Percentiles rank a stretch among this genome's conserved stretches.
Conservation (phyloP, 176 grass and related monocot genomes). For the Eragrostis nindensis region DNA sequence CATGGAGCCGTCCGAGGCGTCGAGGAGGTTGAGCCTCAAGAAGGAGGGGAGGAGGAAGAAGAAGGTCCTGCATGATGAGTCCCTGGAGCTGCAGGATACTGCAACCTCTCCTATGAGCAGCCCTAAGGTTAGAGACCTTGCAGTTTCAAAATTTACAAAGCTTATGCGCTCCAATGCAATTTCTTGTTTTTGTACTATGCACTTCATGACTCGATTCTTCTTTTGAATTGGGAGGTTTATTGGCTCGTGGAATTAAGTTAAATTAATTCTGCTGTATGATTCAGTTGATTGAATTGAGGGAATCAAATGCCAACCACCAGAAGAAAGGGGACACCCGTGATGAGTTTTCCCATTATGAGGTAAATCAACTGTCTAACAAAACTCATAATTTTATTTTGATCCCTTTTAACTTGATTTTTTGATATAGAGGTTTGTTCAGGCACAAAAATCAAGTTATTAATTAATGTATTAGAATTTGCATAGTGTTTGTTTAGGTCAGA, state of each 20-base stretch:
- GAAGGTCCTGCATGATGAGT: slow-evolving; percentile 35
- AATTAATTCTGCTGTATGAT: slow-evolving; percentile 22
- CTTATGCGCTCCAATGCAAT: not conserved
- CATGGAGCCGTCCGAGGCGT: slow-evolving; percentile 1
- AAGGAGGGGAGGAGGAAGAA: slow-evolving; percentile 14
- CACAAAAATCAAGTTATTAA: too few relatives aligned
- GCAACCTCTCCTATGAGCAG: slow-evolving; percentile 51
- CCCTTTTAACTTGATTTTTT: not conserved
- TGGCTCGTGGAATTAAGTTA: not conserved
- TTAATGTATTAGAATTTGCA: not conserved
- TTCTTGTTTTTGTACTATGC: not conserved
- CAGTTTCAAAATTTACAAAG: not conserved
- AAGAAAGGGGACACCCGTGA: slow-evolving; percentile 5
- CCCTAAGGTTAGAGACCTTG: slow-evolving; percentile 36
- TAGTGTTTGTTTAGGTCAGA: not conserved
- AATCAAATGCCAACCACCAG: slow-evolving; percentile 15
- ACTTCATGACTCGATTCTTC: not conserved
- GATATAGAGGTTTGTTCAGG: too few relatives aligned
- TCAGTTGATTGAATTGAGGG: slow-evolving; percentile 34
- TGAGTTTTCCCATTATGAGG: slow-evolving; percentile 23
- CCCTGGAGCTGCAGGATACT: slow-evolving; percentile 57
- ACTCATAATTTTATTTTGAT: not conserved
- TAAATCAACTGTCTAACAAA: not conserved
- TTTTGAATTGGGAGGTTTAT: not conserved
- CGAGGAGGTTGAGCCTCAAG: slow-evolving; percentile 28